Conservation (phyloP, 208 protist species). For the Porcisia hertigi region DNA sequence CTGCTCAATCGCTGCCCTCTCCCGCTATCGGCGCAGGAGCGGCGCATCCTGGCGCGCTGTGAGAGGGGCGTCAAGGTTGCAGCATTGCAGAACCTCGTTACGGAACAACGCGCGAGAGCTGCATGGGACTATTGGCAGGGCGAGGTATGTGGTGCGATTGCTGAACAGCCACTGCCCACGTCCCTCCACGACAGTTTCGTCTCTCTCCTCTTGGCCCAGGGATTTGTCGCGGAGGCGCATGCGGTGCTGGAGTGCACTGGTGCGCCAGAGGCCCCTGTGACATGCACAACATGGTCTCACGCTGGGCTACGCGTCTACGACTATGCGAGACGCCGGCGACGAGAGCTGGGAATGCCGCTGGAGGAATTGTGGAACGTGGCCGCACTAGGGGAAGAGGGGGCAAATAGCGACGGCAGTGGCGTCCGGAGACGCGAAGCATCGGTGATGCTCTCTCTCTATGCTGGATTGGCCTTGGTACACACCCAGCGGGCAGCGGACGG, state of each 20-base stretch:
- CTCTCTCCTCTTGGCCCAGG: constrained; percentile 14
- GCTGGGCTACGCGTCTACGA: constrained; percentile 8
- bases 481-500: constrained; percentile 3
- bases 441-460: constrained; percentile 12
- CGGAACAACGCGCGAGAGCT: not conserved
- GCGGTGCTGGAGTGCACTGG: constrained; percentile 1
- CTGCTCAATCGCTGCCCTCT: constrained; percentile 16
- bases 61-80: not conserved
- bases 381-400: constrained; percentile 5
- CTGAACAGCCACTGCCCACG: not conserved
- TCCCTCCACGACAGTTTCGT: constrained; percentile 13
- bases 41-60: constrained; percentile 8
- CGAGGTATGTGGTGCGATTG: not conserved
- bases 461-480: constrained; percentile 5
- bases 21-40: constrained; percentile 20
- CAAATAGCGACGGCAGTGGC: not conserved
- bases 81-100: constrained; percentile 6
- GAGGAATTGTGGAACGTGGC: constrained; percentile 18
- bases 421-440: constrained; percentile 21
- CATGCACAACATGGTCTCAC: constrained; percentile 4
- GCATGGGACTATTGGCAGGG: constrained; percentile 17
- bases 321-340: constrained; percentile 1
- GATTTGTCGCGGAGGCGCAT: constrained; percentile 12
- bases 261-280: not conserved
- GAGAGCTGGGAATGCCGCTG: constrained; percentile 5